These are phyloP conservation scores for Aspergillus alliaceus DNA, from an alignment of 2,329 filamentous ascomycete species.

Conservation along the genomic window DNA sequence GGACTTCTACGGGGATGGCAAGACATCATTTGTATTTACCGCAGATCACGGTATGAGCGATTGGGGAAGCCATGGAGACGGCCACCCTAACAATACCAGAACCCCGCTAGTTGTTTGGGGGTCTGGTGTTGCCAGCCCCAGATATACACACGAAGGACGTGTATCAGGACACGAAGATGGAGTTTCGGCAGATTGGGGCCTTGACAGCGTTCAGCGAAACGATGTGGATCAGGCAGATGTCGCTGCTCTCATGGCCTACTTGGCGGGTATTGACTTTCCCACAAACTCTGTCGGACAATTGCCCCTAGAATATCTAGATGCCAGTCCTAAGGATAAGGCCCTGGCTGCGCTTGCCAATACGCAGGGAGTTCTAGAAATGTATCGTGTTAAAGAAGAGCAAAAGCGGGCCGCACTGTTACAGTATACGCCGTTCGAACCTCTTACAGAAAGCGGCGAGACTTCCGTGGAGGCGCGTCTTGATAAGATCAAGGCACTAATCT, in stretches of 20 bases:
- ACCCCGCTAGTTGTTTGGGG: conserved; percentile 94
- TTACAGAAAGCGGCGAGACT: conserved; percentile 61
- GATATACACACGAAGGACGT: conserved; percentile 53
- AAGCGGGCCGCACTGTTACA: conserved; percentile 75
- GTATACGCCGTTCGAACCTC: conserved; percentile 72
- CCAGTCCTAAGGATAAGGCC: conserved; percentile 73
- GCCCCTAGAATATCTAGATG: conserved; percentile 77
- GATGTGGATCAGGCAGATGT: conserved; percentile 94
- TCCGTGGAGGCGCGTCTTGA: conserved; percentile 67
- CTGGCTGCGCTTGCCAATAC: conserved; percentile 82
- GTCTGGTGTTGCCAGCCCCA: conserved; percentile 78
- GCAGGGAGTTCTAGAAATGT: conserved; percentile 89
- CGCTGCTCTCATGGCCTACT: conserved; percentile 91
- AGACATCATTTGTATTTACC: conserved; percentile 95
- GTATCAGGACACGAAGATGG: conserved; percentile 83
- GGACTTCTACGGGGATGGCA: conserved; percentile 77
- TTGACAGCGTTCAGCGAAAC: conserved; percentile 77
- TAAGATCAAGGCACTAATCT: conserved; percentile 68
- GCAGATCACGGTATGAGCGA: conserved; percentile 99
- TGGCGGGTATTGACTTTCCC: conserved; percentile 83
- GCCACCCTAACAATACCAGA: conserved; percentile 93
- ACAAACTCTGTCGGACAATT: conserved; percentile 95
- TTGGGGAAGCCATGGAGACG: conserved; percentile 98
- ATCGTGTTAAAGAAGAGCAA: conserved; percentile 84
- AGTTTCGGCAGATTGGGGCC: conserved; percentile 83